phyloP scores from a whole-genome alignment of 2,329 filamentous ascomycete genomes.

The Didymella segeticola region DNA sequence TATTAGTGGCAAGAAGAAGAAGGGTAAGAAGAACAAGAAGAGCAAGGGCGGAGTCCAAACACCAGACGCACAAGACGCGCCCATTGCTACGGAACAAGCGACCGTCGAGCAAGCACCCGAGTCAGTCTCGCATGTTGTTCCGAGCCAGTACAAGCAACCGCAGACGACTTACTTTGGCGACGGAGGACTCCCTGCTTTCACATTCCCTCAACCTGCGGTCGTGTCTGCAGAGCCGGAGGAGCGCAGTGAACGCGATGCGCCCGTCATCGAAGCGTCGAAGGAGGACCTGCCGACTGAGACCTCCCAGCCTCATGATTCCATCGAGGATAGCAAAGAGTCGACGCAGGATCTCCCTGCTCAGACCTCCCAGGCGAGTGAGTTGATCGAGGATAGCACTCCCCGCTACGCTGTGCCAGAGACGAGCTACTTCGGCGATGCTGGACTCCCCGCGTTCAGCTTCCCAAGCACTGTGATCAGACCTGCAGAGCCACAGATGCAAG shows the following conservation, averaged over 20 bases:
- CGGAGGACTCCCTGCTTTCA: conserved; percentile 4
- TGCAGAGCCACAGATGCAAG: too few relatives aligned
- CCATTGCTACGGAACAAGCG: too few relatives aligned
- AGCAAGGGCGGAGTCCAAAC: not conserved
- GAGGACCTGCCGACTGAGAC: not conserved
- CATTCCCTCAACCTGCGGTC: not conserved
- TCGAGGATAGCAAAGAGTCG: too few relatives aligned
- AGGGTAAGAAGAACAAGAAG: not conserved
- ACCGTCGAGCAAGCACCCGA: too few relatives aligned
- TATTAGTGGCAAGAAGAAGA: conserved; percentile 3
- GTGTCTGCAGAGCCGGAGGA: not conserved
- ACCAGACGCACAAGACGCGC: not conserved
- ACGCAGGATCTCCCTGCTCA: not conserved
- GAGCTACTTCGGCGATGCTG: conserved; percentile 8
- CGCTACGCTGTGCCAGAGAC: not conserved
- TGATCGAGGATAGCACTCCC: not conserved
- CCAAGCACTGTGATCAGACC: not conserved
- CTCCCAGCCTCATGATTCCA: too few relatives aligned
- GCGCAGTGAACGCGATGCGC: too few relatives aligned
- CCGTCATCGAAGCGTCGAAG: not conserved
- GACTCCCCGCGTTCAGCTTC: conserved; percentile 3
- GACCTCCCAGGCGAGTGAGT: too few relatives aligned
- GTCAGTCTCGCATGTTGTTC: too few relatives aligned
- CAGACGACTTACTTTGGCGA: conserved; percentile 9
- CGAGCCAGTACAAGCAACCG: not conserved